phyloP scores from a whole-genome alignment of 2,329 filamentous ascomycete genomes.

The Xenoacremonium recifei region DNA sequence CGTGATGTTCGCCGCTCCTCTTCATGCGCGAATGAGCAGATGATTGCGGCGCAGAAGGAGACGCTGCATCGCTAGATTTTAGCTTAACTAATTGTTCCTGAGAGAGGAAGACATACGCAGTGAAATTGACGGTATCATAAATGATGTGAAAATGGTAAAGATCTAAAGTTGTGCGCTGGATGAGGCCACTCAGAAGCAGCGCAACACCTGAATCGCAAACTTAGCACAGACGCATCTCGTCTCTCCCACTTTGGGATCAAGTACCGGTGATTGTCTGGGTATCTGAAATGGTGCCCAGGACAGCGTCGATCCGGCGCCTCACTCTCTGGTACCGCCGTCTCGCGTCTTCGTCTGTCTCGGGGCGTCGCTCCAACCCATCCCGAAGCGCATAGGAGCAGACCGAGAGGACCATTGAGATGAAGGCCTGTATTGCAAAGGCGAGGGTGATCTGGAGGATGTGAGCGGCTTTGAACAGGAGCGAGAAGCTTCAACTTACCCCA shows the following conservation, averaged over 20 bases:
- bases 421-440: background rate
- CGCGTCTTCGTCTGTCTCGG: background rate
- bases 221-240: background rate
- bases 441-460: background rate
- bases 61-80: background rate
- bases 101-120: background rate
- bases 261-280: conserved; percentile 4
- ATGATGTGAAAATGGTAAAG: conserved; percentile 6
- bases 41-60: conserved; percentile 2
- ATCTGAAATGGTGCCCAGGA: conserved; percentile 3
- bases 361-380: background rate
- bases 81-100: background rate
- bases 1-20: background rate
- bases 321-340: background rate
- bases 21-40: background rate
- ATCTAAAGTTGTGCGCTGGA: conserved; percentile 2
- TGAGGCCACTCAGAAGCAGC: conserved; percentile 1
- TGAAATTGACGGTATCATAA: conserved; percentile 6
- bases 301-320: background rate
- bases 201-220: background rate
- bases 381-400: background rate
- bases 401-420: background rate
- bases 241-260: too few relatives aligned
- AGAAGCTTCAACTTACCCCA: background rate
- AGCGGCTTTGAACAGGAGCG: background rate